Evolutionary conservation across 768 basidiomycete species (phyloP), one percentile per base, ranked within the genome.

Genomic region (Tricholoma hemisulphureum): DNA sequence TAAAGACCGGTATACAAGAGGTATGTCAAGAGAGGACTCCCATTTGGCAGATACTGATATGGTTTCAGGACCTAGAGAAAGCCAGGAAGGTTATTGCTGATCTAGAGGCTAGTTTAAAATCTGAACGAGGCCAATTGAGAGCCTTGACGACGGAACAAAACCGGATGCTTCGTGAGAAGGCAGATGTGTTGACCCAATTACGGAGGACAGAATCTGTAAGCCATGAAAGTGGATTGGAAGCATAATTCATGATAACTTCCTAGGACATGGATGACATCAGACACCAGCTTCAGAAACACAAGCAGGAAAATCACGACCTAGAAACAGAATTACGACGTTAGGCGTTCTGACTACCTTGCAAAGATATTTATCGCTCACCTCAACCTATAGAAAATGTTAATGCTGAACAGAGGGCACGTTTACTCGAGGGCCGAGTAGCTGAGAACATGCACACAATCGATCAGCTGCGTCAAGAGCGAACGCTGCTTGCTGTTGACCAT

Each of bases 211-310:
- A 92, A 75, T 80, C 82, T 39, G 90, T 89, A 65, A 66, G 82
- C 66, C 2, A 20, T 43, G 26, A 18, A 16, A 35, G 55, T 43
- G 45, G 23, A 31, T 21, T 34, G 7, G 9, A 24, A n/a, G 21
- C 43, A 48, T 18, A 39, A 63, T 26, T 46, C 51, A 20, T 53
- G 50, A 41, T 52, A 59, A 45, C 11, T 5, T 24, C 18, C n/a
- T 21, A 93, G 90, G 90, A 91, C 65, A 91, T 93, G 83, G 83
- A 88, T 23, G 88, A 87, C 51, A 82, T 93, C 41, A 86, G 84
- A 61, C 70, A 79, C 11, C 86, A 93, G 31, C 69, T 93, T 6
- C 83, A 86, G 43, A 79, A 77, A 55, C 75, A 83, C 70, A 93
- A 91, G 71, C 82, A 84, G 57, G 87, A 91, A 64, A 93, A 88